Conservation (phyloP, 495 filamentous ascomycete genomes). For the Aspergillus egyptiacus region DNA sequence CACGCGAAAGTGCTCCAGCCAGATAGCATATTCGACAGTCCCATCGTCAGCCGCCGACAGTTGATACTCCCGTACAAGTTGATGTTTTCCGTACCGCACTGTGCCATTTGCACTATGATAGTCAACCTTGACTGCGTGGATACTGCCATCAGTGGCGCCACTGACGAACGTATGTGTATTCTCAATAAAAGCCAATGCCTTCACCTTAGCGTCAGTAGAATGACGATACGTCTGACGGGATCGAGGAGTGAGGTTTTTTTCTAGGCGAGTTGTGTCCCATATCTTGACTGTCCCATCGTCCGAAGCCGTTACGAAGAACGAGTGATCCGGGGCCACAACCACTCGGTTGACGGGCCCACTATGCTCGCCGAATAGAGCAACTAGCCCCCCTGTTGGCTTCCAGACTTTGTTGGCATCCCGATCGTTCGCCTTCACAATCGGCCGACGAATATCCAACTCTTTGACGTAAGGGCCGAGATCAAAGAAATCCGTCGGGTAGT, state of each 20-base stretch:
- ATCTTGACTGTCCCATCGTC: constrained; percentile 90
- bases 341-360: constrained; percentile 75
- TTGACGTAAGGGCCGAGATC: constrained; percentile 74
- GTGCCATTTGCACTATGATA: constrained; percentile 54
- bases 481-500: constrained; percentile 71
- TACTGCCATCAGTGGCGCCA: constrained; percentile 81
- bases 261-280: constrained; percentile 86
- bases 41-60: constrained; percentile 47
- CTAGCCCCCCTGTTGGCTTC: constrained; percentile 77
- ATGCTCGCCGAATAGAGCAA: constrained; percentile 87
- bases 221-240: constrained; percentile 85
- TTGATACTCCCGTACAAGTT: constrained; percentile 72
- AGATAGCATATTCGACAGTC: constrained; percentile 67
- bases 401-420: constrained; percentile 54
- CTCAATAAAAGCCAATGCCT: constrained; percentile 81
- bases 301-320: constrained; percentile 89
- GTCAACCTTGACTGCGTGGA: constrained; percentile 84
- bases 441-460: constrained; percentile 55
- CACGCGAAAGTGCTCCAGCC: constrained; percentile 85
- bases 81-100: constrained; percentile 70
- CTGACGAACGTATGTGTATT: constrained; percentile 91
- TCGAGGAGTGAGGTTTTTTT: constrained; percentile 80
- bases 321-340: constrained; percentile 79
- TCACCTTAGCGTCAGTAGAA: constrained; percentile 61
- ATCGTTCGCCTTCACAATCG: constrained; percentile 54